Conservation (phyloP, 2,329 filamentous ascomycete species). For the Pseudocercospora crystallina region DNA sequence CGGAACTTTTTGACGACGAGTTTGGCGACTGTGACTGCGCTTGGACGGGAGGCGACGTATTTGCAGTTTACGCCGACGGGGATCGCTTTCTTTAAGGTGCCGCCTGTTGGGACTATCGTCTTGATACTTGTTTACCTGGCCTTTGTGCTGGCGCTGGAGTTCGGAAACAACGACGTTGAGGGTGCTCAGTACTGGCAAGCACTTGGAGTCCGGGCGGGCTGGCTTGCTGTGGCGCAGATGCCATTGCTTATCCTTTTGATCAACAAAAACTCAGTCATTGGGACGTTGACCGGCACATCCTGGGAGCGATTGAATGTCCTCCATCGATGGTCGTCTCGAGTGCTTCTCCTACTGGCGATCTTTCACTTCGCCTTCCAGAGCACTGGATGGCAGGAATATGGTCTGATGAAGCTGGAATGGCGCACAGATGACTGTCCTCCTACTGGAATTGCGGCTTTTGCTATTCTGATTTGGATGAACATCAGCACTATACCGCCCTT, state of each 20-base stretch:
- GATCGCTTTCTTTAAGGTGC: conserved; percentile 24
- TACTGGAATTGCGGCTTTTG: conserved; percentile 33
- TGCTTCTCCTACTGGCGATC: conserved; percentile 32
- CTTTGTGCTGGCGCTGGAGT: conserved; percentile 32
- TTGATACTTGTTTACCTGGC: conserved; percentile 26
- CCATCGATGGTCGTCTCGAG: conserved; percentile 39
- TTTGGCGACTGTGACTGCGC: conserved; percentile 35
- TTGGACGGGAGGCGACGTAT: conserved; percentile 37
- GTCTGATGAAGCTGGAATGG: conserved; percentile 28
- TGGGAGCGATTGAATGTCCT: conserved; percentile 38
- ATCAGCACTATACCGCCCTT: conserved; percentile 29
- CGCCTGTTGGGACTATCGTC: conserved; percentile 27
- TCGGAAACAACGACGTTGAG: conserved; percentile 24
- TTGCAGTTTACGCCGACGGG: conserved; percentile 32
- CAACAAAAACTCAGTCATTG: conserved; percentile 41
- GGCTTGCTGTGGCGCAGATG: conserved; percentile 39
- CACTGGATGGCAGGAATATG: conserved; percentile 26
- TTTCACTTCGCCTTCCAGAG: conserved; percentile 33
- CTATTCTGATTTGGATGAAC: conserved; percentile 32
- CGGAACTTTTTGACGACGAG: conserved; percentile 28
- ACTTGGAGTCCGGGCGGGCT: conserved; percentile 37
- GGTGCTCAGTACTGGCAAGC: conserved; percentile 29
- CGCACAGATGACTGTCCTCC: conserved; percentile 26
- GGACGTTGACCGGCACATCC: conserved; percentile 30
- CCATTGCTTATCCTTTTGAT: conserved; percentile 41